Conservation (phyloP, 1,284 basidiomycete genomes). For the Pseudozyma hubeiensis region DNA sequence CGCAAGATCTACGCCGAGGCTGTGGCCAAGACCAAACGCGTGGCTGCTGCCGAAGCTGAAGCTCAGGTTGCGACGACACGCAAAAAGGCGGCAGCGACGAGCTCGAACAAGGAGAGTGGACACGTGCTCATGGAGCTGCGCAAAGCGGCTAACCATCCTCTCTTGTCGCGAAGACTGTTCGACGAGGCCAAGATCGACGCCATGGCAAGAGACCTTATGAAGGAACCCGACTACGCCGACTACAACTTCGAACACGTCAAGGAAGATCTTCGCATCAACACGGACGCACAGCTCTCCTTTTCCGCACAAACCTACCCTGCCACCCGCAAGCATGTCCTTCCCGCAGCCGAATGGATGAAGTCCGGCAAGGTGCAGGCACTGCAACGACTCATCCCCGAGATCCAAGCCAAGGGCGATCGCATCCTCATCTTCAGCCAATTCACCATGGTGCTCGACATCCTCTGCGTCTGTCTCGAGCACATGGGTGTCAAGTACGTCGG, state of each 20-base stretch:
- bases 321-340: constrained; percentile 78
- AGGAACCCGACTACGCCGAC: constrained; percentile 78
- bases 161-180: constrained; percentile 89
- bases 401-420: constrained; percentile 80
- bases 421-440: constrained; percentile 90
- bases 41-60: constrained; percentile 76
- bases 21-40: constrained; percentile 76
- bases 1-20: constrained; percentile 86
- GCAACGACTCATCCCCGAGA: constrained; percentile 78
- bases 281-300: constrained; percentile 64
- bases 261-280: constrained; percentile 68
- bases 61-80: constrained; percentile 5
- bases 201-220: constrained; percentile 85
- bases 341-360: constrained; percentile 82
- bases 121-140: constrained; percentile 96
- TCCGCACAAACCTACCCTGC: constrained; percentile 41
- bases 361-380: constrained; percentile 88
- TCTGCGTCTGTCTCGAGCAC: constrained; percentile 84
- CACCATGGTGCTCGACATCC: constrained; percentile 73
- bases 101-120: constrained; percentile 37
- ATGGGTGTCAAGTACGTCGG: constrained; percentile 82
- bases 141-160: constrained; percentile 94
- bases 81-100: constrained; percentile 29
- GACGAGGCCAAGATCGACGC: constrained; percentile 80
- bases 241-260: constrained; percentile 61